Base-by-base conservation (phyloP, 306 rosid genomes). In the Malus asiatica region DNA sequence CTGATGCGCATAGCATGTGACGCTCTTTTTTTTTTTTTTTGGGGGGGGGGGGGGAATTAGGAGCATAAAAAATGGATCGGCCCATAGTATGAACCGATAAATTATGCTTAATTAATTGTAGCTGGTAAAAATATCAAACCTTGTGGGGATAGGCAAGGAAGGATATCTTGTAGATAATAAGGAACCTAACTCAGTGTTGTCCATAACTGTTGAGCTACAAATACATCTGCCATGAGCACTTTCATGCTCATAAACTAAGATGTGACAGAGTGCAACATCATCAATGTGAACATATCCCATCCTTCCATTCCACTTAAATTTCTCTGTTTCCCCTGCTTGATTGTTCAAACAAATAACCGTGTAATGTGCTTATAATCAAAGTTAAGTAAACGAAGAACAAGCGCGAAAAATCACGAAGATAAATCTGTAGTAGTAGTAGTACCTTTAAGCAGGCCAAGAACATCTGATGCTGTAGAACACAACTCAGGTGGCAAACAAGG, bases 261-360 rank as follows among this genome's bases (percentile, higher is more conserved):
- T 89, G 75, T 88, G 97, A 30, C 84, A 79, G 32, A 80, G 86
- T 2, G 93, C 95, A 68, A 83, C 97, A 83, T 95, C 98, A 68
- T 95, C 96, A 3, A 93, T 88, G 74, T 89, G 91, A 70, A 89
- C 90, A 33, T 91, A 93, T 66, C 97, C 98, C 92, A 93, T 86
- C 53, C 96, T 89, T 85, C 98, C 97, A 79, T 82, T 92, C 74
- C 74, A 61, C 48, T 84, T 76, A 73, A 93, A 91, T 75, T 61
- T 81, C 84, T 87, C 83, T 0, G 89, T 85, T 86, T 93, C 91
- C 16, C 98, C 96, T 93, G 61, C 23, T 78, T 70, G 35, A 11
- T 71, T 22, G 20, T 16, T 30, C n/a, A 63, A 63, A 63, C 68
- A 14, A 30, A 63, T 27, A 13, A 8, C 20, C 12, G 5, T 32